Conservation (phyloP, 371 early-diverging fungal species). For the Nosema muscidifuracis region DNA sequence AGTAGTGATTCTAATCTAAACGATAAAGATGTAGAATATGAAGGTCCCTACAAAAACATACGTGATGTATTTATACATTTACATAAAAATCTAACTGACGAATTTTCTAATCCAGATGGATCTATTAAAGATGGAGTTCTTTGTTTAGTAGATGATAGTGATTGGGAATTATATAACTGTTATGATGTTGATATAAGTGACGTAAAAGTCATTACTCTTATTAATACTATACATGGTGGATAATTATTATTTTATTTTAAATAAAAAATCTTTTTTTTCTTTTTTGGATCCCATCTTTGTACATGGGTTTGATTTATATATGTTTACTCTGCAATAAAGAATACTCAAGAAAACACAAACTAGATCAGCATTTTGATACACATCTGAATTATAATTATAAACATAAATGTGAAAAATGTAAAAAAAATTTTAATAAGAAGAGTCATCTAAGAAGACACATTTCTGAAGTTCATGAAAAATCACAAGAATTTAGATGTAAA, state of each 20-base stretch:
- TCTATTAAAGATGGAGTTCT: constrained; percentile 37
- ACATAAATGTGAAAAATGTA: constrained; percentile 15
- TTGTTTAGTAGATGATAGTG: constrained; percentile 38
- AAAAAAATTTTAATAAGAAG: constrained; percentile 18
- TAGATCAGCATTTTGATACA: not conserved
- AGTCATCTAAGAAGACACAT: not conserved
- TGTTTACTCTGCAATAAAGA: not conserved
- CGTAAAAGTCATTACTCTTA: constrained; percentile 24
- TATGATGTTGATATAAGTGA: constrained; percentile 5
- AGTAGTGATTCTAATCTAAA: constrained; percentile 17
- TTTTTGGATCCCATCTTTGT: not conserved
- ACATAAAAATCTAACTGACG: constrained; percentile 4
- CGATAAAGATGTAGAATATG: constrained; percentile 10
- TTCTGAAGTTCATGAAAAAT: not conserved
- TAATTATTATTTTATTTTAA: not conserved
- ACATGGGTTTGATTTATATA: not conserved
- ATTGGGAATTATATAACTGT: constrained; percentile 36
- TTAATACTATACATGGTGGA: constrained; percentile 51
- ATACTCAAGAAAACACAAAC: not conserved
- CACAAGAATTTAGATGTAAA: not conserved
- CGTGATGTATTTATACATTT: constrained; percentile 29
- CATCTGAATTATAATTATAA: not conserved
- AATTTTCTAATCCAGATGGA: constrained; percentile 20
- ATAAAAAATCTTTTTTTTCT: not conserved
- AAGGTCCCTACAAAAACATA: not conserved